Percentiles rank a stretch among this genome's conserved stretches.
Conservation (phyloP, 208 protist species). For the Zelonia costaricensis region DNA sequence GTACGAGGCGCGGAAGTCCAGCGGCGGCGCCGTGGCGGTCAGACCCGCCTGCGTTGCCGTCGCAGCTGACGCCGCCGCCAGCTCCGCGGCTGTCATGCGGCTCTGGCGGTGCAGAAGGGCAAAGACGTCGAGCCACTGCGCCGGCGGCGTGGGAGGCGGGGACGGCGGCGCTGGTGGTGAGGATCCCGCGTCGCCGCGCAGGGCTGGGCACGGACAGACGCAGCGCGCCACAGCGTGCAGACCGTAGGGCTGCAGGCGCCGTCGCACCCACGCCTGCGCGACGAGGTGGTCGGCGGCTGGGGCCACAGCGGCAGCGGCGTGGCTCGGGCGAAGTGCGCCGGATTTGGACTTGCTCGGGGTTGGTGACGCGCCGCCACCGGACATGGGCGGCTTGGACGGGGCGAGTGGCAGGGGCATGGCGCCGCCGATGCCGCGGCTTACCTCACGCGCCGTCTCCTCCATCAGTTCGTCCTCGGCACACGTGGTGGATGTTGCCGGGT, state of each 20-base stretch:
- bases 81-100: conserved; percentile 23
- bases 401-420: neutral
- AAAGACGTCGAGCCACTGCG: conserved; percentile 32
- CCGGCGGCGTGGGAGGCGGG: neutral
- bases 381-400: neutral
- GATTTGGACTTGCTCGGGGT: neutral
- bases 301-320: neutral
- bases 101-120: conserved; percentile 42
- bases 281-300: conserved; percentile 17
- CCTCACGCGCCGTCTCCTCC: conserved; percentile 1
- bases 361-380: neutral
- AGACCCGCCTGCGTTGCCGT: conserved; percentile 4
- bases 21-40: conserved; percentile 6
- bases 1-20: conserved; percentile 23
- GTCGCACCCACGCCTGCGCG: conserved; percentile 14
- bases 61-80: conserved; percentile 11
- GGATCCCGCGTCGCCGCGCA: too few relatives aligned
- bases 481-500: conserved; percentile 2
- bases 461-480: conserved; percentile 2
- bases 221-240: conserved; percentile 22
- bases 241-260: conserved; percentile 23
- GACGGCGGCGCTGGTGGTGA: too few relatives aligned
- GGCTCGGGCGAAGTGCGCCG: neutral
- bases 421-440: neutral
- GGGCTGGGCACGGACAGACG: conserved; percentile 8